Percentiles rank a stretch among this genome's conserved stretches.
These are phyloP conservation scores for Talaromyces albobiverticillius DNA, from an alignment of 2,329 filamentous ascomycete genomes.

Conservation along the genomic window DNA sequence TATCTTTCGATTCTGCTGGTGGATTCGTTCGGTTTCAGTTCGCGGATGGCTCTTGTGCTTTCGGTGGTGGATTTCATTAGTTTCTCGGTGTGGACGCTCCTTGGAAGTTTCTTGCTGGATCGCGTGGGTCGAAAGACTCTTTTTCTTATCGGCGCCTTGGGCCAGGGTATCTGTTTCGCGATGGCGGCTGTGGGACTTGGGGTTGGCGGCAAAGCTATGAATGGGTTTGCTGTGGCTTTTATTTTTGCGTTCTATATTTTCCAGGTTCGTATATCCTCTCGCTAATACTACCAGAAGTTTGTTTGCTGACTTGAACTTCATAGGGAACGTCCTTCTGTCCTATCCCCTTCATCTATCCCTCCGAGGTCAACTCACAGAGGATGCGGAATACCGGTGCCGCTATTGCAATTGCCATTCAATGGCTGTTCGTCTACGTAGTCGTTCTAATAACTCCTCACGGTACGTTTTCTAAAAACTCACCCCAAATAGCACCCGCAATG, in stretches of 20 bases:
- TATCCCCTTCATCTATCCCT: slow-evolving; percentile 22
- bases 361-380: slow-evolving; percentile 16
- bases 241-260: slow-evolving; percentile 21
- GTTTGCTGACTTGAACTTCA: not conserved
- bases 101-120: not conserved
- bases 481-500: not conserved
- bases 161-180: slow-evolving; percentile 45
- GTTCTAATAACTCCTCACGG: not conserved
- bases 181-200: slow-evolving; percentile 41
- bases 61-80: not conserved
- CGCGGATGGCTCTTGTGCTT: not conserved
- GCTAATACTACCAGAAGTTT: too few species aligned
- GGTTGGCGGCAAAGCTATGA: slow-evolving; percentile 37
- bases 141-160: slow-evolving; percentile 42
- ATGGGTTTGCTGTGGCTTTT: slow-evolving; percentile 43
- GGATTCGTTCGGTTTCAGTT: not conserved
- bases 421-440: slow-evolving; percentile 1
- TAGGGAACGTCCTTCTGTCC: slow-evolving; percentile 10
- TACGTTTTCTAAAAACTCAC: not conserved
- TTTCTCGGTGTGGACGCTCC: not conserved
- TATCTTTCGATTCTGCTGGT: not conserved
- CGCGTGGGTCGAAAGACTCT: slow-evolving; percentile 1
- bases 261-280: slow-evolving; percentile 4
- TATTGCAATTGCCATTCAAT: slow-evolving; percentile 13
- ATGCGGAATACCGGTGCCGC: slow-evolving; percentile 9